Percentiles rank a stretch among this genome's conserved stretches.
Evolutionary conservation across 2,329 filamentous ascomycete genomes (phyloP).

Genomic region (Amylocarpus encephaloides): DNA sequence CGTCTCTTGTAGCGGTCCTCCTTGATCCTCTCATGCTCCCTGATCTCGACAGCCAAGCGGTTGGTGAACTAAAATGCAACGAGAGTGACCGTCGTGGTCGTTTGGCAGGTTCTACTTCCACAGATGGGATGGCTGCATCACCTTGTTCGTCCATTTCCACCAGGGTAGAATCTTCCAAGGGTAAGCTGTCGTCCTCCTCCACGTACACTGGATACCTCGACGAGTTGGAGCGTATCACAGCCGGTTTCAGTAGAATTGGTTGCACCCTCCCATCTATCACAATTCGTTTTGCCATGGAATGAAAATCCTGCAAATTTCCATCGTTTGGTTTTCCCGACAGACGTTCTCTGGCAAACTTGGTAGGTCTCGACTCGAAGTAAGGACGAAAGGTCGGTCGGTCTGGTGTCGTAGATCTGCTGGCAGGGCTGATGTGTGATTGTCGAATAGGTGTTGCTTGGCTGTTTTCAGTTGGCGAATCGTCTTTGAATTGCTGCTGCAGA

Average conservation of each 20-base stretch:
- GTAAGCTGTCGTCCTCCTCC: slow-evolving; percentile 24
- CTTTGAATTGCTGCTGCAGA: slow-evolving; percentile 45
- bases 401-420: slow-evolving; percentile 16
- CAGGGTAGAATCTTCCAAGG: slow-evolving; percentile 20
- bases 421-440: slow-evolving; percentile 9
- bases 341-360: slow-evolving; percentile 27
- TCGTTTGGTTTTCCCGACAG: slow-evolving; percentile 24
- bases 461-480: slow-evolving; percentile 20
- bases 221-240: slow-evolving; percentile 20
- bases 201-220: slow-evolving; percentile 10
- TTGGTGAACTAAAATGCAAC: slow-evolving; percentile 52
- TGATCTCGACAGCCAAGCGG: slow-evolving; percentile 49
- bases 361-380: slow-evolving; percentile 30
- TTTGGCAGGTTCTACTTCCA: slow-evolving; percentile 35
- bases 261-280: slow-evolving; percentile 23
- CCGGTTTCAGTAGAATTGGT: slow-evolving; percentile 30
- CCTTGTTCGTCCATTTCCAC: slow-evolving; percentile 15
- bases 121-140: slow-evolving; percentile 20
- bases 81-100: slow-evolving; percentile 49
- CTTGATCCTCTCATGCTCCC: slow-evolving; percentile 53
- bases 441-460: slow-evolving; percentile 3
- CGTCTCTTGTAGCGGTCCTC: slow-evolving; percentile 38
- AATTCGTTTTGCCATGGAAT: slow-evolving; percentile 28
- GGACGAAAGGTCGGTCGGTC: slow-evolving; percentile 26
- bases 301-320: slow-evolving; percentile 18